phyloP scores from a whole-genome alignment of 257 asterid species.

The Rubia yunnanensis region DNA sequence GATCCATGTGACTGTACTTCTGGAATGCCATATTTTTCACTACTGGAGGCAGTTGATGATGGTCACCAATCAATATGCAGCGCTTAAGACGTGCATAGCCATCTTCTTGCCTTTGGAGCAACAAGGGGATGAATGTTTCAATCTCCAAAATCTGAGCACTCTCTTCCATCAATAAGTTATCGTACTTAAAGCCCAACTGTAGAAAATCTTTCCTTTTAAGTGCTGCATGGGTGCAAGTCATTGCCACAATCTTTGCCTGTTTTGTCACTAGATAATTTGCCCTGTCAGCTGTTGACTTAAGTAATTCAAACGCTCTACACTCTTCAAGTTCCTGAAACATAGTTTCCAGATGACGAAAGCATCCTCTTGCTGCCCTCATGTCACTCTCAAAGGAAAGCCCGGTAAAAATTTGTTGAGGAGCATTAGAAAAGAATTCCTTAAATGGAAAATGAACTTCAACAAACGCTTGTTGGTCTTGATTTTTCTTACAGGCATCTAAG shows the following conservation, averaged over 20 bases:
- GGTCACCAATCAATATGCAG: conserved; percentile 96
- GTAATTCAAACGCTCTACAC: conserved; percentile 96
- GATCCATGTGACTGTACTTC: conserved; percentile 99
- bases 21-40: conserved; percentile 99
- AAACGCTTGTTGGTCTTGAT: conserved; percentile 57
- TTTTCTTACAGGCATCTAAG: conserved; percentile 65
- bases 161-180: conserved; percentile 95
- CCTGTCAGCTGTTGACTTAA: conserved; percentile 90
- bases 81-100: conserved; percentile 98
- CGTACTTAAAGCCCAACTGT: conserved; percentile 85
- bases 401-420: conserved; percentile 64
- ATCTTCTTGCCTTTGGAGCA: conserved; percentile 99
- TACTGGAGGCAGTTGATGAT: conserved; percentile 98
- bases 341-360: conserved; percentile 86
- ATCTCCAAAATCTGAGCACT: conserved; percentile 99
- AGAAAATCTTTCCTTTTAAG: conserved; percentile 95
- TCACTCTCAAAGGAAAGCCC: conserved; percentile 74
- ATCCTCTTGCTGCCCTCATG: conserved; percentile 91
- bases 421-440: conserved; percentile 75
- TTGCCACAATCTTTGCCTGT: conserved; percentile 97
- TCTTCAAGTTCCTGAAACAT: conserved; percentile 98
- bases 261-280: conserved; percentile 92
- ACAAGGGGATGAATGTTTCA: conserved; percentile 94
- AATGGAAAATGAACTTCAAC: conserved; percentile 83
- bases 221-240: conserved; percentile 99